Conservation (phyloP, 2,329 filamentous ascomycete genomes). For the Pseudocercospora eumusae region DNA sequence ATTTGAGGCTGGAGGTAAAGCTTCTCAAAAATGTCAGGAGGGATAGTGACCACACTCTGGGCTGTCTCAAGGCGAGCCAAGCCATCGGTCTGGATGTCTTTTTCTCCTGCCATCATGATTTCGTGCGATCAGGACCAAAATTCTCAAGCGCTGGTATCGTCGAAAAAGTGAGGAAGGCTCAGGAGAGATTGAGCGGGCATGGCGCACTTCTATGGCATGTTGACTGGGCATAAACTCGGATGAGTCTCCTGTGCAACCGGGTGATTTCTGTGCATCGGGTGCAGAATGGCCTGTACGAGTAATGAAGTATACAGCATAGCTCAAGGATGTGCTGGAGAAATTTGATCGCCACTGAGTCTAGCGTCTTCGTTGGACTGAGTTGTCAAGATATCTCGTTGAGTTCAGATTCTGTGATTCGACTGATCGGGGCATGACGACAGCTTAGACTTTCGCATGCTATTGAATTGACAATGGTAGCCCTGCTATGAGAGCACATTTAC, state of each 20-base stretch:
- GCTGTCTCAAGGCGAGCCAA: background rate
- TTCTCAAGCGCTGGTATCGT: background rate
- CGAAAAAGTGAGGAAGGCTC: background rate
- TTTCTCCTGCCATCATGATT: background rate
- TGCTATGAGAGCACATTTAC: background rate
- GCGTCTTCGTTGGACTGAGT: background rate
- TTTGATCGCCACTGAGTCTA: background rate
- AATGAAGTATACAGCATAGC: background rate
- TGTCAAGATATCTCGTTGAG: background rate
- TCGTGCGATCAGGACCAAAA: background rate
- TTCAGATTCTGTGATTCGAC: background rate
- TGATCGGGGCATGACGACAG: background rate
- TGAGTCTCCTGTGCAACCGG: background rate
- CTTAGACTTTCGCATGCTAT: background rate
- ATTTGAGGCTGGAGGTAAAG: conserved; percentile 54
- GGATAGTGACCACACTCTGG: conserved; percentile 2
- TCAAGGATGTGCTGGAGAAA: background rate
- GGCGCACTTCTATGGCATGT: background rate
- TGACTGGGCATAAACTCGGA: background rate
- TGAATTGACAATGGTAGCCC: background rate
- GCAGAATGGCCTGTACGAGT: background rate
- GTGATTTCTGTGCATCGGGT: background rate
- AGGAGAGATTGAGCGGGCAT: background rate
- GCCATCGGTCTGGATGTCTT: background rate
- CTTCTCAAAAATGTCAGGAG: conserved; percentile 55